A percentile compares a stretch with the other conserved stretches of the same genome.
These are phyloP conservation scores for Coniochaeta ligniaria DNA, from an alignment of 2,329 filamentous ascomycete genomes.

Conservation along the genomic window DNA sequence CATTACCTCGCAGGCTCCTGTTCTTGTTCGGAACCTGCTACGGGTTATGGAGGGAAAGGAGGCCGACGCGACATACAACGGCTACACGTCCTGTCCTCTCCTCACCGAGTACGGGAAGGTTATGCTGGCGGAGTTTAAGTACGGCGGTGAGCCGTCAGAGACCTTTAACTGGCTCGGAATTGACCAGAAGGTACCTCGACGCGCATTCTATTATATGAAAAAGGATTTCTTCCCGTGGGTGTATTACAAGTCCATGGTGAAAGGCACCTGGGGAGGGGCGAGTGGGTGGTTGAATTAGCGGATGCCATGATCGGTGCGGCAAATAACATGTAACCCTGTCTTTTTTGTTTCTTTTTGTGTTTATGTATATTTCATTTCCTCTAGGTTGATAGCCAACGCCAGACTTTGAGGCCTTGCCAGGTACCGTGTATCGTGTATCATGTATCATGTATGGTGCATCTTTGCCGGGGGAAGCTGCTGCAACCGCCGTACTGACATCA, in stretches of 20 bases:
- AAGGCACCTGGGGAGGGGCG: conserved; percentile 46
- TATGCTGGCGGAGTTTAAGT: conserved; percentile 41
- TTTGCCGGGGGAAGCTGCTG: too few species aligned
- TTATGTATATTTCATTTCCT: too few species aligned
- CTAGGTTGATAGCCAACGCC: too few species aligned
- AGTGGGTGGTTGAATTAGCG: conserved; percentile 27
- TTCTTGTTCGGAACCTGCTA: conserved; percentile 33
- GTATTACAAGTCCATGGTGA: conserved; percentile 43
- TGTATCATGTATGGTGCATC: too few species aligned
- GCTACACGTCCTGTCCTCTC: conserved; percentile 37
- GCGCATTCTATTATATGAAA: conserved; percentile 31
- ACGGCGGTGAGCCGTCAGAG: conserved; percentile 36
- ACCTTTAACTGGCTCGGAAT: conserved; percentile 30
- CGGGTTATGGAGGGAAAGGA: conserved; percentile 23
- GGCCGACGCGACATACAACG: conserved; percentile 28
- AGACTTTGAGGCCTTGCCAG: too few species aligned
- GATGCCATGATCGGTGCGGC: too few species aligned
- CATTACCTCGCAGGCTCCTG: conserved; percentile 33
- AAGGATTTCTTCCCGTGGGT: too few species aligned
- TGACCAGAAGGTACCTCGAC: conserved; percentile 34
- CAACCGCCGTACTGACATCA: too few species aligned
- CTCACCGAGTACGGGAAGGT: conserved; percentile 35
- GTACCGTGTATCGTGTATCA: too few species aligned
- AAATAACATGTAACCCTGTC: too few species aligned
- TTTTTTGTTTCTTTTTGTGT: too few species aligned